Conservation (phyloP, 2,329 filamentous ascomycete species). For the Erysiphe pisi region DNA sequence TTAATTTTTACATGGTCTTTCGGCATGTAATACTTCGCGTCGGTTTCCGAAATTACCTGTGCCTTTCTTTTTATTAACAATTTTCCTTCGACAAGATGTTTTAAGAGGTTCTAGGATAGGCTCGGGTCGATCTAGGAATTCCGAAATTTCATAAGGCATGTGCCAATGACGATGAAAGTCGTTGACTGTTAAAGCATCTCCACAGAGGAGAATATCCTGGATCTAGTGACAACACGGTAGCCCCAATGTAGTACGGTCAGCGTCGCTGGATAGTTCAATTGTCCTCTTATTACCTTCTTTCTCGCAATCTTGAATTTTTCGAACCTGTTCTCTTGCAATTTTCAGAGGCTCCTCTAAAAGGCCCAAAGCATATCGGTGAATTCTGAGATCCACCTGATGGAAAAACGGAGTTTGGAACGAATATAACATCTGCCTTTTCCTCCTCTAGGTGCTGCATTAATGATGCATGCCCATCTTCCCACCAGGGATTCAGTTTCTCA, state of each 20-base stretch:
- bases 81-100: background rate
- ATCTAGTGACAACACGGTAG: background rate
- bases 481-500: background rate
- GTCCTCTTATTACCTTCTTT: background rate
- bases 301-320: background rate
- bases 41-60: background rate
- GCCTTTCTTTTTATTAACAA: background rate
- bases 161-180: constrained; percentile 19
- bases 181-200: background rate
- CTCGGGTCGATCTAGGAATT: background rate
- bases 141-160: background rate
- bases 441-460: background rate
- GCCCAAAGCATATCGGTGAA: background rate
- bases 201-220: too few relatives aligned
- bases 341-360: background rate
- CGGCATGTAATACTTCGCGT: background rate
- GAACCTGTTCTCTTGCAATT: background rate
- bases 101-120: background rate
- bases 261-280: background rate
- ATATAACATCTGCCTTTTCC: background rate
- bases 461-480: background rate
- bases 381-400: background rate
- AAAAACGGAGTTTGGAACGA: background rate
- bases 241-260: background rate
- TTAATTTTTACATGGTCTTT: background rate